Percentiles rank a stretch among this genome's conserved stretches.
phyloP scores from a whole-genome alignment of 371 early-diverging fungal genomes.

The Thermomucor indicae-seudaticae region DNA sequence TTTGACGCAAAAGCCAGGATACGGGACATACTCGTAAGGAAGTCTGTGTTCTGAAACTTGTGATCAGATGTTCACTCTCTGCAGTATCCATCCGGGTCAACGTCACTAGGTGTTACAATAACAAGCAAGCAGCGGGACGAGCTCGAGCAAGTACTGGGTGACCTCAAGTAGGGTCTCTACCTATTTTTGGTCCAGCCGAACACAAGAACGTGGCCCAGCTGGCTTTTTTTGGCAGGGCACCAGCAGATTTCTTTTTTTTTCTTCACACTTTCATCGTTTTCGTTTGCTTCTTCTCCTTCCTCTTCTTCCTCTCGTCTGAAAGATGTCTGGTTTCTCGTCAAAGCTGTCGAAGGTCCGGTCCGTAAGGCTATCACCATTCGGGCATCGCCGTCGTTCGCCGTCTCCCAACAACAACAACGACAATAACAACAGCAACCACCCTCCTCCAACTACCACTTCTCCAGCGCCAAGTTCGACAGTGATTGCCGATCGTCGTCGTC shows the following conservation, averaged over 20 bases:
- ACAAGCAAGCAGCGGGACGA: conserved; percentile 9
- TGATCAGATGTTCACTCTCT: neutral
- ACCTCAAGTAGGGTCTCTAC: no score
- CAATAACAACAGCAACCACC: conserved; percentile 2
- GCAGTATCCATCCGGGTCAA: conserved; percentile 10
- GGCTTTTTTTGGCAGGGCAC: conserved; percentile 33
- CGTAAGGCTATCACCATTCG: conserved; percentile 21
- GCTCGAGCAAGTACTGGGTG: conserved; percentile 5
- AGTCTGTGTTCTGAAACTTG: no score
- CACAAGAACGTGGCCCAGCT: conserved; percentile 23
- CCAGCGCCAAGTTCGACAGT: conserved; percentile 2
- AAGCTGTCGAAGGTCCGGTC: conserved; percentile 31
- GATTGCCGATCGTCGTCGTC: conserved; percentile 4
- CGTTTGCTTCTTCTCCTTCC: conserved; percentile 2
- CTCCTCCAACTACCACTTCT: neutral
- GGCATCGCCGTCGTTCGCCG: conserved; percentile 10
- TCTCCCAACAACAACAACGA: conserved; percentile 6
- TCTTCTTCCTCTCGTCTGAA: conserved; percentile 3
- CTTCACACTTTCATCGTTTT: conserved; percentile 7
- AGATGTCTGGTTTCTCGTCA: conserved; percentile 28
- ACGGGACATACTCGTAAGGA: conserved; percentile 18
- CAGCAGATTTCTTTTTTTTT: conserved; percentile 11
- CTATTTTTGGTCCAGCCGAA: no score
- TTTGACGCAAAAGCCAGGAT: conserved; percentile 10
- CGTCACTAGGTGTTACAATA: conserved; percentile 2